phyloP scores from a whole-genome alignment of 306 rosid species.

The Vicia sativa region DNA sequence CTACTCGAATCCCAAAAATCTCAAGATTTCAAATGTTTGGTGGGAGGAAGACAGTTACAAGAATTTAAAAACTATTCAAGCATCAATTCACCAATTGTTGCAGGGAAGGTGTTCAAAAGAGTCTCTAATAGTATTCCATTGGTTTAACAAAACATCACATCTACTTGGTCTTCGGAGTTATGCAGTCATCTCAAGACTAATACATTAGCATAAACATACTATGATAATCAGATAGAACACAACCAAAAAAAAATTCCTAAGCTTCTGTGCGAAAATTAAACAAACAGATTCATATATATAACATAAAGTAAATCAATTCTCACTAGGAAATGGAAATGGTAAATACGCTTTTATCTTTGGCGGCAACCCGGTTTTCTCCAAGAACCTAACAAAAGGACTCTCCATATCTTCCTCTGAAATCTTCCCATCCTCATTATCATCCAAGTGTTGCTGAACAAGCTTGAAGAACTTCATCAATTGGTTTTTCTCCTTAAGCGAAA shows the following conservation, averaged over 20 bases:
- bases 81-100: background rate
- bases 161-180: background rate
- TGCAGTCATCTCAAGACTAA: conserved; percentile 16
- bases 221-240: conserved; percentile 22
- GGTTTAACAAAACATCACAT: background rate
- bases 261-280: background rate
- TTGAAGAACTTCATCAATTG: conserved; percentile 86
- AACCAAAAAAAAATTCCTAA: background rate
- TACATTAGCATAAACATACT: background rate
- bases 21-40: background rate
- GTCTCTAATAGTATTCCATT: background rate
- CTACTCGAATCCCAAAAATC: conserved; percentile 9
- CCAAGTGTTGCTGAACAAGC: conserved; percentile 82
- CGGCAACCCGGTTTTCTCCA: conserved; percentile 74
- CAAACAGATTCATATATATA: background rate
- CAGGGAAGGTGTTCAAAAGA: background rate
- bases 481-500: conserved; percentile 73
- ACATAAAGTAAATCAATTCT: conserved; percentile 41
- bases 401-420: conserved; percentile 83
- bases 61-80: conserved; percentile 21
- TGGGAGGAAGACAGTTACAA: conserved; percentile 4
- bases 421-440: conserved; percentile 38
- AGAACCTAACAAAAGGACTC: conserved; percentile 65
- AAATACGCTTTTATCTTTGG: conserved; percentile 85
- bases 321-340: conserved; percentile 54